These are phyloP conservation scores for Aegilops umbellulata DNA, from an alignment of 176 grass and related monocot species.

Conservation along the genomic window DNA sequence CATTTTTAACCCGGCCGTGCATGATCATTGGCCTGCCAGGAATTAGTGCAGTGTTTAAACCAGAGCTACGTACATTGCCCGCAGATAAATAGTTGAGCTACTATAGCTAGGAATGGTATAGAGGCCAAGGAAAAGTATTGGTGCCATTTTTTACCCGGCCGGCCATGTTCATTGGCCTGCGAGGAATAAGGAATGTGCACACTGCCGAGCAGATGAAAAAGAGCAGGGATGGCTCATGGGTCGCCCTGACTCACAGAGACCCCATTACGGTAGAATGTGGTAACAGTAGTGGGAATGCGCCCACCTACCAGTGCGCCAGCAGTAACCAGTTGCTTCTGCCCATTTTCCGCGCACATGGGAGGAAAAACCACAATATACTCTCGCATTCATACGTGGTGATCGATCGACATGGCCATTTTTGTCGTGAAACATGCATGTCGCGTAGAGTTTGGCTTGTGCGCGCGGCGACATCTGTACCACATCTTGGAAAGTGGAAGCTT, in stretches of 20 bases:
- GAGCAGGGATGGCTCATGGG: neutral
- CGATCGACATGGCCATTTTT: too few species aligned
- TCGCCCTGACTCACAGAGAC: neutral
- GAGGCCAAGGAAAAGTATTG: accelerated
- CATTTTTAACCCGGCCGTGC: too few species aligned
- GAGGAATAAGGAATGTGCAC: neutral
- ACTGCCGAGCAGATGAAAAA: neutral
- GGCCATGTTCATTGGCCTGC: neutral
- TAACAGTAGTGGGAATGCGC: neutral
- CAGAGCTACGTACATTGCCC: too few species aligned
- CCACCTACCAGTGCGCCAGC: neutral
- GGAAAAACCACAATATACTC: too few species aligned
- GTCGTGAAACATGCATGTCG: too few species aligned
- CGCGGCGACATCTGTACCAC: neutral
- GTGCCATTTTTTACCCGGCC: neutral
- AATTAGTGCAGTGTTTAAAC: too few species aligned
- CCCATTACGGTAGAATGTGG: neutral
- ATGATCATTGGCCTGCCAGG: too few species aligned
- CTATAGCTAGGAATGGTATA: neutral
- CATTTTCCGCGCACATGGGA: neutral
- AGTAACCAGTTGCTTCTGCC: neutral
- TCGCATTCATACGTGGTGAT: too few species aligned
- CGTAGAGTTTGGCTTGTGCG: too few species aligned
- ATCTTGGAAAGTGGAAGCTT: neutral
- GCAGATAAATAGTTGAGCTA: neutral